Conservation (phyloP, 179 eudicot species). For the Silene vulgaris region DNA sequence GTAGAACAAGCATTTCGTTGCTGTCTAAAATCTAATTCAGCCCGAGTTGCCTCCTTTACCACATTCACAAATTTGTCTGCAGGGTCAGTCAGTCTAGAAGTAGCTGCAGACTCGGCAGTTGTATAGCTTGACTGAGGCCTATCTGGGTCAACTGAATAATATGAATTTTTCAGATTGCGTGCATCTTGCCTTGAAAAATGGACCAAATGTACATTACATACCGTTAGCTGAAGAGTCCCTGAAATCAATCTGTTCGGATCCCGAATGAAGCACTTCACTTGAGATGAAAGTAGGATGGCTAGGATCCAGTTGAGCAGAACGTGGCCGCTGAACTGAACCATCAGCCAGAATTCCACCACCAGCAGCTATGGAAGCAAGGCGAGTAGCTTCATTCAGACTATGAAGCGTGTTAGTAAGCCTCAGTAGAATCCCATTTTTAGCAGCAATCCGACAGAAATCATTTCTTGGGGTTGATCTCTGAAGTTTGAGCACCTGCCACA, state of each 20-base stretch:
- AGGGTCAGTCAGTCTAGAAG: conserved; percentile 51
- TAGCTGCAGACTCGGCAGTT: conserved; percentile 42
- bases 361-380: conserved; percentile 65
- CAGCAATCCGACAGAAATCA: conserved; percentile 94
- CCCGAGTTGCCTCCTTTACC: conserved; percentile 47
- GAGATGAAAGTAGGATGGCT: conserved; percentile 43
- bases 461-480: conserved; percentile 82
- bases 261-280: conserved; percentile 43
- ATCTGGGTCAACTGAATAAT: conserved; percentile 40
- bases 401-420: conserved; percentile 87
- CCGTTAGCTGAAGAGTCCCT: conserved; percentile 46
- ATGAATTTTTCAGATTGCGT: conserved; percentile 37
- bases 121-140: conserved; percentile 53
- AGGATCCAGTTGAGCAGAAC: conserved; percentile 74
- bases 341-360: conserved; percentile 60
- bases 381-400: conserved; percentile 89
- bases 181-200: conserved; percentile 26
- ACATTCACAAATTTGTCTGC: conserved; percentile 48
- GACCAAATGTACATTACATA: conserved; percentile 36
- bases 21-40: conserved; percentile 38
- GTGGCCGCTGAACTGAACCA: conserved; percentile 52
- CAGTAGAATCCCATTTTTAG: conserved; percentile 79
- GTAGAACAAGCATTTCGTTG: conserved; percentile 39
- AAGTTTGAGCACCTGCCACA: conserved; percentile 98
- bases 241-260: conserved; percentile 52